Evolutionary conservation across 106 monocot species (phyloP).

Genomic region (Alisma plantagoaquatica): DNA sequence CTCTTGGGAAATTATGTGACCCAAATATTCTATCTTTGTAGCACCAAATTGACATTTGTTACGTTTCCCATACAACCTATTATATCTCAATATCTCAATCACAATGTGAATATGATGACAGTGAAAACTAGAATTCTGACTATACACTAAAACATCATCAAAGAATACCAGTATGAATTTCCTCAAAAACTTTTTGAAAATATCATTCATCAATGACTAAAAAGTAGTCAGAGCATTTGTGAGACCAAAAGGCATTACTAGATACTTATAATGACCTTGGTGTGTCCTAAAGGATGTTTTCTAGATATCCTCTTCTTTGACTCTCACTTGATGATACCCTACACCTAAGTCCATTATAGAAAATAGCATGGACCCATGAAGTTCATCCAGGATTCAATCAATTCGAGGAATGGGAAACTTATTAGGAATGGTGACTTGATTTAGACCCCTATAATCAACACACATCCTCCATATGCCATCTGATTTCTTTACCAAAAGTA

Average conservation of each 20-base stretch:
- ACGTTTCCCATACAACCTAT: background rate
- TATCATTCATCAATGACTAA: background rate
- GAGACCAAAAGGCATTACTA: background rate
- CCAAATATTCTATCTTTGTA: too few relatives aligned
- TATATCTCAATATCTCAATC: background rate
- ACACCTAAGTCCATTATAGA: background rate
- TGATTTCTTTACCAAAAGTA: background rate
- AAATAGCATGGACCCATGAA: background rate
- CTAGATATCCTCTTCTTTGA: background rate
- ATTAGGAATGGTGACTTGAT: background rate
- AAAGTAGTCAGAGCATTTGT: background rate
- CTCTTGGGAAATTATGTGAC: too few relatives aligned
- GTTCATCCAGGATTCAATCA: background rate
- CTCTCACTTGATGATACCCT: background rate
- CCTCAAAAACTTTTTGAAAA: background rate
- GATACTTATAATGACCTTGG: background rate
- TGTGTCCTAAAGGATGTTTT: background rate
- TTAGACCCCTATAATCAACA: background rate
- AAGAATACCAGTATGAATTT: constrained; percentile 1
- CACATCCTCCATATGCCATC: background rate
- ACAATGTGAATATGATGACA: background rate
- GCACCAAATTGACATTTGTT: background rate
- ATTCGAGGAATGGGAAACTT: constrained; percentile 3
- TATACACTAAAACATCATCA: constrained; percentile 1
- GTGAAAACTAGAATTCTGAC: background rate